Evolutionary conservation across 2,329 filamentous ascomycete species (phyloP), one percentile per base, ranked within the genome.

Genomic region (Didymella sp.): DNA sequence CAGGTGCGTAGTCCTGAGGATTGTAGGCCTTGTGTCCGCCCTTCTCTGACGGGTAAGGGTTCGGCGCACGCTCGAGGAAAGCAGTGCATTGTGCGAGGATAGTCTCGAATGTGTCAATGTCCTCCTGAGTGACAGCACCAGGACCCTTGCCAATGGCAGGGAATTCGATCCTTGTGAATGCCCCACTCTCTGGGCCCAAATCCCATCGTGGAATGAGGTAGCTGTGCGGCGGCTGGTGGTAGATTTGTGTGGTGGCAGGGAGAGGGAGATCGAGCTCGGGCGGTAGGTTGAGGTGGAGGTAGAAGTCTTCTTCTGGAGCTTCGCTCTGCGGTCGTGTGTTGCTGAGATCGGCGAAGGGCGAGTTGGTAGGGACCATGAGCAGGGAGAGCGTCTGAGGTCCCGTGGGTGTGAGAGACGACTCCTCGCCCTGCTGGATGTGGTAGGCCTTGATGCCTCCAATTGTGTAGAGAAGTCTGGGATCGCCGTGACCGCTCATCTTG

Each of bases 131-230:
- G 24, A 90, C 89, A 30, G 85, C 82, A 30, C 73, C 74, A 1
- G 81, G 74, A 0, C 90, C 87, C 58, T 82, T 87, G 19, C 91
- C 91, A 22, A 90, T 80, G 2, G 83, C 75, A 0, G 93, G 93
- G 66, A 99, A 98, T 73, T 97, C 90, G 72, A 99, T 92, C 53
- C 92, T 85, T 19, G 94, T 97, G 73, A 98, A 98, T 17, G 92
- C 91, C 58, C 92, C 93, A 63, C 88, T 89, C 54, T 95, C 90
- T 1, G 90, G 91, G 4, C 92, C 93, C 15, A 97, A 80, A 71
- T 98, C 94, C 92, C 94, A 97, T 64, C 94, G 88, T 15, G 95
- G 95, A 60, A 99, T 96, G 43, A 98, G 82, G 73, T 98, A 98
- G 80, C 91, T 96, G 62, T 84, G 87, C 0, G 94, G 94, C 6